phyloP scores from a whole-genome alignment of 495 filamentous ascomycete species.

The Lophiostoma macrostomum region DNA sequence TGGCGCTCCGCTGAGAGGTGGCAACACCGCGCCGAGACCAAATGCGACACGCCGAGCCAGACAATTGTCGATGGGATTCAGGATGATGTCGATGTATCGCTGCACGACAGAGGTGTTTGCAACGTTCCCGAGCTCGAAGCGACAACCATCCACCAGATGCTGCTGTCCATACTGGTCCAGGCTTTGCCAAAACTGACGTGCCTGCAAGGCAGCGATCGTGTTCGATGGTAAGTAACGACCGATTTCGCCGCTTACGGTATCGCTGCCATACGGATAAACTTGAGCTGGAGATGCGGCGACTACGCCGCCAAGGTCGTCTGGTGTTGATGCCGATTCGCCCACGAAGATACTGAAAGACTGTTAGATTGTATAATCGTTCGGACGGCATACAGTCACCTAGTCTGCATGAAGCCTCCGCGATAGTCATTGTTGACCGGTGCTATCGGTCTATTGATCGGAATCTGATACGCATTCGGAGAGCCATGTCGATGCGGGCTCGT shows the following conservation, averaged over 20 bases:
- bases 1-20: no score
- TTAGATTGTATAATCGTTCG: no score
- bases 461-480: constrained; percentile 72
- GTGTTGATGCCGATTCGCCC: constrained; percentile 16
- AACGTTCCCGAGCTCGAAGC: no score
- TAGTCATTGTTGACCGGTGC: constrained; percentile 71
- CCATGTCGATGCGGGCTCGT: constrained; percentile 70
- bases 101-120: no score
- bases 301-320: constrained; percentile 19
- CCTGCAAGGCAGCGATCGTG: neutral
- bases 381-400: no score
- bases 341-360: no score
- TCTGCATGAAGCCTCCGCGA: constrained; percentile 58
- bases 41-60: no score
- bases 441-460: constrained; percentile 69
- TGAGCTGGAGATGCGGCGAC: neutral
- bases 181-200: neutral
- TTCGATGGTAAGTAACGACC: neutral
- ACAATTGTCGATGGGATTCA: no score
- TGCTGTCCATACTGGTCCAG: neutral
- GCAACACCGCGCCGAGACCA: no score
- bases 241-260: neutral
- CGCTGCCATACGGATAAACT: neutral
- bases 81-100: no score
- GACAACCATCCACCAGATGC: neutral